Conservation (phyloP, 2,329 filamentous ascomycete species). For the Colletotrichum lentis region DNA sequence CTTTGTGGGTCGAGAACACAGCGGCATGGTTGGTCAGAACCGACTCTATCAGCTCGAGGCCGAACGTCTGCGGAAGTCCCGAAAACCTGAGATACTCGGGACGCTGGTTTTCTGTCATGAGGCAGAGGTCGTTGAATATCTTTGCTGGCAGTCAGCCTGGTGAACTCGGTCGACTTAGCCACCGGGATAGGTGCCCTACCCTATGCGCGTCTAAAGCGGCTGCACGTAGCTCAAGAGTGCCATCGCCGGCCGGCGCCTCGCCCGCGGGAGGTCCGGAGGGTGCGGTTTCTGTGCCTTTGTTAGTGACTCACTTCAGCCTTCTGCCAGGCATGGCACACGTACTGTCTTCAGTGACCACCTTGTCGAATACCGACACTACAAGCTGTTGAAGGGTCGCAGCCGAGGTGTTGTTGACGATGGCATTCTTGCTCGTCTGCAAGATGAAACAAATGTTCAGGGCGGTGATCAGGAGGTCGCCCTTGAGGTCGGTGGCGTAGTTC, state of each 20-base stretch:
- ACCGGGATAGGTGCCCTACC: constrained; percentile 51
- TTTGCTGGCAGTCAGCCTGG: constrained; percentile 44
- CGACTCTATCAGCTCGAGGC: constrained; percentile 90
- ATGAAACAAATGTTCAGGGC: constrained; percentile 91
- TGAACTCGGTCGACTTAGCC: background rate
- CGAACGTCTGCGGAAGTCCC: constrained; percentile 80
- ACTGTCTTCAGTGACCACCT: constrained; percentile 84
- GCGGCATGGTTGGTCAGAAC: constrained; percentile 85
- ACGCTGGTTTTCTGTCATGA: constrained; percentile 84
- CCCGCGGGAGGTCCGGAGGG: constrained; percentile 67
- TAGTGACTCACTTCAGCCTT: constrained; percentile 27
- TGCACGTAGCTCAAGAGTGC: constrained; percentile 71
- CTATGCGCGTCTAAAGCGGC: constrained; percentile 87
- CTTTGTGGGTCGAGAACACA: constrained; percentile 79
- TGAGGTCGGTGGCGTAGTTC: constrained; percentile 84
- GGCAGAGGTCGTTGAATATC: constrained; percentile 89
- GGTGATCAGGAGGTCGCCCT: constrained; percentile 81
- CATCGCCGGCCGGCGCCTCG: constrained; percentile 73
- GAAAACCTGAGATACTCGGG: constrained; percentile 84
- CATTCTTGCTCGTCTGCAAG: constrained; percentile 89
- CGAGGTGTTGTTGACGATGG: constrained; percentile 93
- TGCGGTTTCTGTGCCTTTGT: constrained; percentile 48
- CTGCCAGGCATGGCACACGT: constrained; percentile 45
- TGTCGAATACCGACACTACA: constrained; percentile 91
- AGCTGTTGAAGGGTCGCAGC: constrained; percentile 96